A percentile compares a stretch with the other conserved stretches of the same genome.
Evolutionary conservation across 176 grass and related monocot species (phyloP).

Genomic region (Coix lacrymajobi): DNA sequence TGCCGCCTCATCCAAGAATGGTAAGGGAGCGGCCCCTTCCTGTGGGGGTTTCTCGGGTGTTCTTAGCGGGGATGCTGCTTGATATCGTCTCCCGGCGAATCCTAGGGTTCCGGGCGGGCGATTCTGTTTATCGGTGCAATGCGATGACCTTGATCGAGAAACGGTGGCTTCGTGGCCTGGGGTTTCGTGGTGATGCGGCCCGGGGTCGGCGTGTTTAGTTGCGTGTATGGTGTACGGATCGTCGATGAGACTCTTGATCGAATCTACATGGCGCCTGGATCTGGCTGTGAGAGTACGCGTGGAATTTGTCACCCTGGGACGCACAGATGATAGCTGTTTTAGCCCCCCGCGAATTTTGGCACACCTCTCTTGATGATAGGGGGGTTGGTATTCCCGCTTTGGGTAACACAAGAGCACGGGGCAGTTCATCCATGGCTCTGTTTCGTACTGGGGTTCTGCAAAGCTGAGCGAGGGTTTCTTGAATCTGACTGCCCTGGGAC

Average conservation of each 20-base stretch:
- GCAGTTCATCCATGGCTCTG: background rate
- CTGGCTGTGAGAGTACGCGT: background rate
- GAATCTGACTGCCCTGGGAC: background rate
- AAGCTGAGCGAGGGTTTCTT: background rate
- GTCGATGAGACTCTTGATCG: background rate
- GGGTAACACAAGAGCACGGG: background rate
- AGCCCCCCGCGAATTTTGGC: background rate
- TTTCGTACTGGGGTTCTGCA: background rate
- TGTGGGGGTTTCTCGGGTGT: background rate
- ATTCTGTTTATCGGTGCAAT: conserved; percentile 9
- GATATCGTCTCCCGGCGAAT: background rate
- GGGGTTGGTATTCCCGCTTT: background rate
- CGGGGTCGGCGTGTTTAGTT: background rate
- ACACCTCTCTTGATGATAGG: background rate
- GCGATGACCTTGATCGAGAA: background rate
- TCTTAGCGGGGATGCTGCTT: background rate
- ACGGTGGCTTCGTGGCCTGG: background rate
- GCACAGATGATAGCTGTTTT: background rate
- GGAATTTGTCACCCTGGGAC: background rate
- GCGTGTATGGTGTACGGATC: background rate
- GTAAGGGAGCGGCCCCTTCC: conserved; percentile 19
- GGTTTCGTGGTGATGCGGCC: background rate
- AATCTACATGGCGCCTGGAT: background rate
- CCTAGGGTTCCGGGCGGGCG: background rate
- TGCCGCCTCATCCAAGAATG: conserved; percentile 3